Conservation (phyloP, 2,329 filamentous ascomycete species). For the Penicillium brasilianum region DNA sequence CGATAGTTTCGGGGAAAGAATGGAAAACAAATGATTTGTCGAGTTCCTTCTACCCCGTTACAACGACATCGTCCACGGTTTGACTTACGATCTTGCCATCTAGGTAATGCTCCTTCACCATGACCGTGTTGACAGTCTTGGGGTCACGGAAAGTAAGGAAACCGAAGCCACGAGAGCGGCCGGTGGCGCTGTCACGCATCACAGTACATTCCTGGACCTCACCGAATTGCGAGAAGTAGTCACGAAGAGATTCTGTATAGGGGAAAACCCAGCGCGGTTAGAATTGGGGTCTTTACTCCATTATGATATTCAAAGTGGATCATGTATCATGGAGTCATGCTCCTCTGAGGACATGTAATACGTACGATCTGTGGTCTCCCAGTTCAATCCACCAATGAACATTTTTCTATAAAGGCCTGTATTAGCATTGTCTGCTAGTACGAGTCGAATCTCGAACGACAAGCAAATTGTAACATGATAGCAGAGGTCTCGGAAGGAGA, state of each 20-base stretch:
- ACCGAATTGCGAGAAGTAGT: conserved; percentile 97
- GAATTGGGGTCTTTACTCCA: not conserved
- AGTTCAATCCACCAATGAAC: conserved; percentile 98
- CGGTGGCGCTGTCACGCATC: conserved; percentile 96
- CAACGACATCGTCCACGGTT: not conserved
- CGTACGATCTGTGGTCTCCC: conserved; percentile 98
- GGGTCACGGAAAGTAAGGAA: conserved; percentile 98
- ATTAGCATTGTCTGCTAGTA: conserved; percentile 36
- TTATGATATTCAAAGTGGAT: not conserved
- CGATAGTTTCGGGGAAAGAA: too few species aligned
- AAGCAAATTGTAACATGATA: not conserved
- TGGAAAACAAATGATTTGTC: too few species aligned
- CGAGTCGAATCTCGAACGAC: not conserved
- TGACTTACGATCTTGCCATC: conserved; percentile 93
- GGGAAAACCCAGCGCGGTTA: not conserved
- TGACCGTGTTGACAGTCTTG: conserved; percentile 97
- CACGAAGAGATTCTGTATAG: conserved; percentile 83
- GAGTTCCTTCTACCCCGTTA: not conserved
- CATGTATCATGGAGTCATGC: not conserved
- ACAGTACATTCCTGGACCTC: conserved; percentile 98
- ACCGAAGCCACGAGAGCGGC: conserved; percentile 92
- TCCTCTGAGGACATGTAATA: conserved; percentile 23
- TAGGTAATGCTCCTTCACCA: conserved; percentile 98
- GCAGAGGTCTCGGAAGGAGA: not conserved
- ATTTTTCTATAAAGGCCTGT: conserved; percentile 75